Evolutionary conservation across 2,329 filamentous ascomycete species (phyloP).

Genomic region (Cladophialophora yegresii): DNA sequence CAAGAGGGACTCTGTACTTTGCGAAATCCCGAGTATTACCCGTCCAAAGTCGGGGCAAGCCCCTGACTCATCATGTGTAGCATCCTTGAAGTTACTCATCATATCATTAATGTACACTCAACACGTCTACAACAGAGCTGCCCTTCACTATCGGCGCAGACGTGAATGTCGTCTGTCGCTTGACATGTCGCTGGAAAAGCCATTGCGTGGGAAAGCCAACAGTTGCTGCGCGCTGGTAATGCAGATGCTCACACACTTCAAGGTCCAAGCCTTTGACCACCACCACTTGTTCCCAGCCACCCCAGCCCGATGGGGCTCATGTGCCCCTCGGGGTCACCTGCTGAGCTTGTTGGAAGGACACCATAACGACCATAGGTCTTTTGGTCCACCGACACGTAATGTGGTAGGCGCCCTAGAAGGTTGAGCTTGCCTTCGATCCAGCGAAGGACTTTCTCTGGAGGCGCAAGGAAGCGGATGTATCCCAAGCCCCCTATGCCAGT

Average conservation of each 20-base stretch:
- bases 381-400: constrained; percentile 92
- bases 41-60: constrained; percentile 4
- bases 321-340: constrained; percentile 41
- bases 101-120: constrained; percentile 6
- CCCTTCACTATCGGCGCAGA: not conserved
- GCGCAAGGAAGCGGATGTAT: constrained; percentile 84
- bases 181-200: not conserved
- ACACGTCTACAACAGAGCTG: not conserved
- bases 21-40: constrained; percentile 22
- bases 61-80: not conserved
- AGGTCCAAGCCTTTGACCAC: constrained; percentile 61
- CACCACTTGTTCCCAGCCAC: constrained; percentile 54
- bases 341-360: constrained; percentile 66
- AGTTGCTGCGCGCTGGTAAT: not conserved
- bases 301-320: constrained; percentile 53
- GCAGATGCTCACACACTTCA: constrained; percentile 44
- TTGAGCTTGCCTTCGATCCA: constrained; percentile 90
- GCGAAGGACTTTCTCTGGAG: constrained; percentile 81
- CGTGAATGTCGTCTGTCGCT: not conserved
- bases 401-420: constrained; percentile 76
- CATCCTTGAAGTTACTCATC: constrained; percentile 55
- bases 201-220: not conserved
- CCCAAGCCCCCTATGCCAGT: constrained; percentile 69
- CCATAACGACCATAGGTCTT: constrained; percentile 94
- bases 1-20: constrained; percentile 26